These are phyloP conservation scores for Tremella yokohamensis DNA, from an alignment of 768 basidiomycete species.

Conservation along the genomic window DNA sequence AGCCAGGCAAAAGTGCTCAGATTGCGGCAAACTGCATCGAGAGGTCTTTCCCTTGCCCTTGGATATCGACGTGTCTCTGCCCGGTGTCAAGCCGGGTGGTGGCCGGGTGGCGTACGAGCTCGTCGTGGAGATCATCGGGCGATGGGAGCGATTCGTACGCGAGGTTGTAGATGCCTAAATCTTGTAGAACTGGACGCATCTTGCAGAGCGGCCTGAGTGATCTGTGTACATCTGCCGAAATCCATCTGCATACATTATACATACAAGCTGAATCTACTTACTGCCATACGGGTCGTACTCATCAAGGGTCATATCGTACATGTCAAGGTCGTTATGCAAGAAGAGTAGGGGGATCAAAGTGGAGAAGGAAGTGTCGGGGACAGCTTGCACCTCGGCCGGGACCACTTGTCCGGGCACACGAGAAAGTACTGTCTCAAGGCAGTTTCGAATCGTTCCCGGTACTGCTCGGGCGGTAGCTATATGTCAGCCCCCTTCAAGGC, in stretches of 20 bases:
- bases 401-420: conserved; percentile 48
- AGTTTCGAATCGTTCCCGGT: conserved; percentile 69
- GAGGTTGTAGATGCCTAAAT: background rate
- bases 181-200: background rate
- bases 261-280: background rate
- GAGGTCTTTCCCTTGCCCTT: conserved; percentile 47
- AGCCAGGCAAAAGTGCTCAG: conserved; percentile 32
- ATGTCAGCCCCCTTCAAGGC: background rate
- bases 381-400: conserved; percentile 3
- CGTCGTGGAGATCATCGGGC: conserved; percentile 35
- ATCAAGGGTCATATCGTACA: background rate
- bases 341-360: background rate
- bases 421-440: conserved; percentile 72
- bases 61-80: background rate
- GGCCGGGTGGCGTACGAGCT: conserved; percentile 32
- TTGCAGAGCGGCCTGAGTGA: background rate
- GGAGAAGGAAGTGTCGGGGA: conserved; percentile 1
- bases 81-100: background rate
- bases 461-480: conserved; percentile 68
- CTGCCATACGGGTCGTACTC: background rate
- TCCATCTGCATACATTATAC: background rate
- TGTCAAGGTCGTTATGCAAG: background rate
- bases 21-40: conserved; percentile 41
- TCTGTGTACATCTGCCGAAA: background rate
- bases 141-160: conserved; percentile 44